Percentiles rank a stretch among this genome's conserved stretches.
Evolutionary conservation across 192 early-diverging fungal genomes (phyloP).

Genomic region (Coemansia sp.): DNA sequence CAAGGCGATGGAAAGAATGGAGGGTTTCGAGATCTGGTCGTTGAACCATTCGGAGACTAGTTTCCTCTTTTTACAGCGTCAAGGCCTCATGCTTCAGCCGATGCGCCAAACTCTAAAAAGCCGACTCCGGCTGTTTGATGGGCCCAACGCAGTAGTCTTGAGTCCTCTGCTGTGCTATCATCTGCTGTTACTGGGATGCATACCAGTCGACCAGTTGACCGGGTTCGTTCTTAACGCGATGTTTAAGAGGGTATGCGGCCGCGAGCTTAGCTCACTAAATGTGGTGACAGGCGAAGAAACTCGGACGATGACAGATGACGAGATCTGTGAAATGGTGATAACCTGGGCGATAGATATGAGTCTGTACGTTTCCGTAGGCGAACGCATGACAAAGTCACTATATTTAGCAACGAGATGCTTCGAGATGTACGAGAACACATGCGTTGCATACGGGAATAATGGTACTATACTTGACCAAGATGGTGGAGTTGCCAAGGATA

Average conservation of each 20-base stretch:
- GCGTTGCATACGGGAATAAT: neutral
- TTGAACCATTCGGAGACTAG: neutral
- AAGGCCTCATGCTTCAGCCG: conserved; percentile 1
- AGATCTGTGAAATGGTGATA: conserved; percentile 5
- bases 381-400: conserved; percentile 14
- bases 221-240: conserved; percentile 7
- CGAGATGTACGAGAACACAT: conserved; percentile 16
- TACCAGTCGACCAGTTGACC: neutral
- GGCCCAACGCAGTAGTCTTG: conserved; percentile 11
- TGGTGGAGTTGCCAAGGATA: conserved; percentile 18
- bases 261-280: neutral
- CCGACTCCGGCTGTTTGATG: conserved; percentile 9
- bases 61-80: conserved; percentile 15
- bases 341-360: conserved; percentile 19
- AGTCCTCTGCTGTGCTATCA: conserved; percentile 36
- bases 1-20: conserved; percentile 6
- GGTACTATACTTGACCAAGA: conserved; percentile 3
- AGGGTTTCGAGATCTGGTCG: conserved; percentile 21
- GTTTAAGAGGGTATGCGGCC: conserved; percentile 16
- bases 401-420: conserved; percentile 19
- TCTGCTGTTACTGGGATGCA: conserved; percentile 23
- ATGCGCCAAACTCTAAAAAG: conserved; percentile 13
- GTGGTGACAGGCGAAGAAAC: conserved; percentile 19
- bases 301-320: neutral
- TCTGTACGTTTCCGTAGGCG: conserved; percentile 1